Percentiles rank a stretch among this genome's conserved stretches.
Evolutionary conservation across 192 early-diverging fungal species (phyloP).

Genomic region (Coemansia sp.): DNA sequence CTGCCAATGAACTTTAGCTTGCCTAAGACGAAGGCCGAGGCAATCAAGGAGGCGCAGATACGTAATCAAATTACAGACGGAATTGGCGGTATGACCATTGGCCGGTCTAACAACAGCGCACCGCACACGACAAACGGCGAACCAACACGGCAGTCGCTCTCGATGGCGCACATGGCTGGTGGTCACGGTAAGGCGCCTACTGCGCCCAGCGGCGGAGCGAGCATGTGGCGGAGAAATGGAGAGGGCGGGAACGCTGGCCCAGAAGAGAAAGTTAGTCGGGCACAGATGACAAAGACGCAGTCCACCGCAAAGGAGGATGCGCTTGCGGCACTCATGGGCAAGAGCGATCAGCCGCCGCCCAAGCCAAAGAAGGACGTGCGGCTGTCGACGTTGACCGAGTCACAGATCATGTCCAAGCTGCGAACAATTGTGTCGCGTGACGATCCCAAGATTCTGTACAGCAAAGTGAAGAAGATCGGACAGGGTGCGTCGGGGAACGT

Average conservation of each 20-base stretch:
- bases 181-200: conserved; percentile 30
- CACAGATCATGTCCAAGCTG: conserved; percentile 93
- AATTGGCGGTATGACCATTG: conserved; percentile 49
- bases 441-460: conserved; percentile 88
- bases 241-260: conserved; percentile 23
- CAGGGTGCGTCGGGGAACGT: conserved; percentile 99
- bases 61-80: conserved; percentile 49
- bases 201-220: conserved; percentile 17
- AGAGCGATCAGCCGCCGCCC: conserved; percentile 39
- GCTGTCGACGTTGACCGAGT: conserved; percentile 84
- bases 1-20: conserved; percentile 43
- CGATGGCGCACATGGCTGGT: conserved; percentile 27
- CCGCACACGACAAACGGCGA: conserved; percentile 12
- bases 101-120: conserved; percentile 27
- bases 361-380: conserved; percentile 74
- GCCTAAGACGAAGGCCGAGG: conserved; percentile 48
- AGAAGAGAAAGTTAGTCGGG: conserved; percentile 6
- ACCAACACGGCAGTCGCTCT: conserved; percentile 21
- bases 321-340: conserved; percentile 56
- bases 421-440: conserved; percentile 84
- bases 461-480: conserved; percentile 93
- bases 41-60: conserved; percentile 54
- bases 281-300: conserved; percentile 53
- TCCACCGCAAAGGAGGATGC: conserved; percentile 57
- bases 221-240: conserved; percentile 36